Evolutionary conservation across 2,329 filamentous ascomycete species (phyloP), one percentile per base, ranked within the genome.

Genomic region (Penicillium sumatraense): DNA sequence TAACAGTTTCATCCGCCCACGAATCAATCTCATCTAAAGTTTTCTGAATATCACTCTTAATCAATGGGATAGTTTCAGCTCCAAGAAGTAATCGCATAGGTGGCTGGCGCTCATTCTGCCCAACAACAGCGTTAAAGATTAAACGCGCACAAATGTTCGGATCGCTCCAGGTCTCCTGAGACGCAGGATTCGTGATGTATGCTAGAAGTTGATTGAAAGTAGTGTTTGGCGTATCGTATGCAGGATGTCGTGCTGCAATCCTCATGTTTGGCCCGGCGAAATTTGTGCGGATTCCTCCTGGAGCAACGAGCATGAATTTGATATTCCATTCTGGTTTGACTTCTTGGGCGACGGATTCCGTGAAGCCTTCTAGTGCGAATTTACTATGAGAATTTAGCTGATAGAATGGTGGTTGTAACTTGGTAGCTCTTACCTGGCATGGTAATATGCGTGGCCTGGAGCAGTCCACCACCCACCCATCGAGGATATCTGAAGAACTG

Each of bases 401-500:
- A n/a, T n/a, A 42, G 9, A 18, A n/a, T n/a, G n/a, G n/a, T n/a
- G n/a, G n/a, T n/a, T 21, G 18, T 14, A 11, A 10, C 11, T 24
- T 31, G 14, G 23, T 27, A 5, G 18, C 3, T 16, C 42, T 27
- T 41, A 53, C 55, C 55, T 60, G 3, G 66, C 65, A 40, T 78
- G 75, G 47, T 80, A 80, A 46, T 73, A 75, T 0, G 73, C 66
- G 27, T 66, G 60, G 1, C 71, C 70, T 0, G 75, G 71, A 26
- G 67, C 73, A 1, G 68, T 74, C 8, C 67, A 54, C 50, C 68
- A 73, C 0, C 78, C 78, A 3, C 81, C 83, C 63, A 86, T 78
- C 3, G 80, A 83, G 5, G 80, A 83, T 35, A 86, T 68, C 56
- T 86, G 81, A 33, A 84, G 70, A 11, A 86, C 80, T 5, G 82